Percentiles rank a stretch among this genome's conserved stretches.
Conservation (phyloP, 371 early-diverging fungal species). For the Mucor piriformis region DNA sequence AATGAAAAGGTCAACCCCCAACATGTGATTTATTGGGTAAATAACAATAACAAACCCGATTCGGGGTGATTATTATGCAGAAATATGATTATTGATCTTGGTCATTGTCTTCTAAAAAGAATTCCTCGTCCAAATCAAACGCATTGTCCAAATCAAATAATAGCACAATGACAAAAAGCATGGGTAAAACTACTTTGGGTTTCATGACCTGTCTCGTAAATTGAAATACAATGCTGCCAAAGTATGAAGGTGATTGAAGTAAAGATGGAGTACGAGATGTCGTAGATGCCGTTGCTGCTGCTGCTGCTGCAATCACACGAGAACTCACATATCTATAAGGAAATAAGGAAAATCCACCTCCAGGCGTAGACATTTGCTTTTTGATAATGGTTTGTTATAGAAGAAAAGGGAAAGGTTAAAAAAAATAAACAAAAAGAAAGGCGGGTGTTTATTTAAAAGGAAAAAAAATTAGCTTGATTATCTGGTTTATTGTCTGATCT, state of each 20-base stretch:
- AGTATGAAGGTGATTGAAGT: constrained; percentile 29
- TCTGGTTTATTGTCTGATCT: constrained; percentile 35
- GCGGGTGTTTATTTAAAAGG: neutral
- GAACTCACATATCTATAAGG: constrained; percentile 32
- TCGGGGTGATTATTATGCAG: too few species aligned
- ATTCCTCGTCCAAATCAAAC: constrained; percentile 45
- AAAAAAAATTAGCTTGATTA: neutral
- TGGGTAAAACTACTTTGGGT: constrained; percentile 40
- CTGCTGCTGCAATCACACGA: constrained; percentile 26
- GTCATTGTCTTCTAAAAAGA: constrained; percentile 17
- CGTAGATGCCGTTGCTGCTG: constrained; percentile 8
- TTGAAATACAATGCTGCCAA: constrained; percentile 42
- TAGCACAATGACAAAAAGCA: constrained; percentile 42
- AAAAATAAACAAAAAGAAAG: neutral
- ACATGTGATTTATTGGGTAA: too few species aligned
- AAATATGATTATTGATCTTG: neutral
- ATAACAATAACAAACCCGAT: too few species aligned
- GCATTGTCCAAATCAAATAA: constrained; percentile 49
- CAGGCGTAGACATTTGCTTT: constrained; percentile 10
- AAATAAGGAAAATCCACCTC: constrained; percentile 23
- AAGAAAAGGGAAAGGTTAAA: neutral
- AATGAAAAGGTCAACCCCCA: too few species aligned
- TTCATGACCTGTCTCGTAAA: constrained; percentile 45
- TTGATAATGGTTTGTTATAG: neutral
- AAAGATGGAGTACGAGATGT: constrained; percentile 1